Base-by-base conservation (phyloP, 352 stramenopile genomes). In the Elongisporangium undulatum region DNA sequence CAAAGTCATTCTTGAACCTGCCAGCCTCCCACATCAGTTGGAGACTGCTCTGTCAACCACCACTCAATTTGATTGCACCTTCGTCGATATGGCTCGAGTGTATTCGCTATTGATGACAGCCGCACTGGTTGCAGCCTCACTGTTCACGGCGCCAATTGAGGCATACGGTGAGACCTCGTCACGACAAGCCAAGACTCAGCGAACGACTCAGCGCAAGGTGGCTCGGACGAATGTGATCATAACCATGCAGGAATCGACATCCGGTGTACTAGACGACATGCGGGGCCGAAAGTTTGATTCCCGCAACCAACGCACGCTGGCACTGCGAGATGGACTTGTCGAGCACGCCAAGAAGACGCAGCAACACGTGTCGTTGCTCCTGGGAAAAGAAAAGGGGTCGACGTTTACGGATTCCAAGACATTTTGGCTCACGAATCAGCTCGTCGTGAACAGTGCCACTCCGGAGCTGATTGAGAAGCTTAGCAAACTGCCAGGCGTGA, bases 401-500 rank as follows among this genome's bases (percentile, higher is more conserved):
- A 34, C 63, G 10, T 82, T 76, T 49, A 62, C 65, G 3, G 51
- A 61, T 2, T 64, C 64, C 4, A 56, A 79, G 41, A 84, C 62
- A n/a, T 84, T 79, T 23, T 90, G 80, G 80, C 62, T 90, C 23
- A 84, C 78, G 1, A 88, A 88, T 58, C 72, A 87, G 21, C 26
- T 90, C 15, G 82, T 76, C 56, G 63, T 91, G 5, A 59, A 79
- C 12, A 63, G 71, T 19, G 79, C 74, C 16, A 82, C 81, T 3
- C 56, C 58, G 0, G 64, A 72, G 16, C 61, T 89, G 17, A 53
- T 89, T 22, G 70, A 83, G 13, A 64, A 85, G 53, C 58, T 91
- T 39, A 51, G 62, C 23, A 68, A 82, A 23, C 51, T 74, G 2
- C 60, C 74, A 0, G 59, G 67, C 4, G 76, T 89, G n/a, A 49